Percentiles rank a stretch among this genome's conserved stretches.
Conservation (phyloP, 371 early-diverging fungal species). For the Homolaphlyctis polyrhiza region DNA sequence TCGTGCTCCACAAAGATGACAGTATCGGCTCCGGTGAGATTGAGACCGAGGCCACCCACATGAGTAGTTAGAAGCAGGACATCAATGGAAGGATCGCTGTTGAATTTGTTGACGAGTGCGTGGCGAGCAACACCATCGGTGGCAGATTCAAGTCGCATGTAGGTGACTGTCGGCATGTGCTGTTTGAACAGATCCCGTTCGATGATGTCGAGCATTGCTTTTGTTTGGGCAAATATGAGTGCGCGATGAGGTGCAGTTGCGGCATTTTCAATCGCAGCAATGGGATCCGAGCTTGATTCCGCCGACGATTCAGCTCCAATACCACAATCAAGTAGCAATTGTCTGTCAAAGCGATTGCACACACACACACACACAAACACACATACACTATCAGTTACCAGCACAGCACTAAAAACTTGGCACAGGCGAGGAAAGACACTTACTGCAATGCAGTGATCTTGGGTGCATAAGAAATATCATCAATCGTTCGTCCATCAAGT, state of each 20-base stretch:
- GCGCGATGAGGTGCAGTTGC: constrained; percentile 87
- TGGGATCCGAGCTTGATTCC: constrained; percentile 4
- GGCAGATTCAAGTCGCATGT: constrained; percentile 94
- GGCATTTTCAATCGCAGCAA: constrained; percentile 11
- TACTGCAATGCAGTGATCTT: constrained; percentile 84
- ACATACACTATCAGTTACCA: too few species aligned
- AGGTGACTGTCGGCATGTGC: constrained; percentile 84
- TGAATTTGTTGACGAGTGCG: constrained; percentile 91
- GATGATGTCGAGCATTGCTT: constrained; percentile 95
- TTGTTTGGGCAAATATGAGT: constrained; percentile 96
- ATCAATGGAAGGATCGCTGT: constrained; percentile 93
- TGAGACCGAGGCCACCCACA: constrained; percentile 98
- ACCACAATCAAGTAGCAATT: constrained; percentile 86
- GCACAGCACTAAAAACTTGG: constrained; percentile 4
- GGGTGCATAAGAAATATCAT: constrained; percentile 87
- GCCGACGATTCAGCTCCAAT: constrained; percentile 82
- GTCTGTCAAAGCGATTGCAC: constrained; percentile 57
- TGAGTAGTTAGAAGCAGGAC: constrained; percentile 94
- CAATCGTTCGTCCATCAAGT: constrained; percentile 59
- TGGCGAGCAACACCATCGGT: constrained; percentile 82
- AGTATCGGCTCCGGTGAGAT: constrained; percentile 98
- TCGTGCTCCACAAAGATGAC: constrained; percentile 99
- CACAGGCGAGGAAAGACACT: too few species aligned
- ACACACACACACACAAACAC: too few species aligned
- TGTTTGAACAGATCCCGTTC: constrained; percentile 81